Conservation (phyloP, 768 basidiomycete genomes). For the Amanita rubescens region DNA sequence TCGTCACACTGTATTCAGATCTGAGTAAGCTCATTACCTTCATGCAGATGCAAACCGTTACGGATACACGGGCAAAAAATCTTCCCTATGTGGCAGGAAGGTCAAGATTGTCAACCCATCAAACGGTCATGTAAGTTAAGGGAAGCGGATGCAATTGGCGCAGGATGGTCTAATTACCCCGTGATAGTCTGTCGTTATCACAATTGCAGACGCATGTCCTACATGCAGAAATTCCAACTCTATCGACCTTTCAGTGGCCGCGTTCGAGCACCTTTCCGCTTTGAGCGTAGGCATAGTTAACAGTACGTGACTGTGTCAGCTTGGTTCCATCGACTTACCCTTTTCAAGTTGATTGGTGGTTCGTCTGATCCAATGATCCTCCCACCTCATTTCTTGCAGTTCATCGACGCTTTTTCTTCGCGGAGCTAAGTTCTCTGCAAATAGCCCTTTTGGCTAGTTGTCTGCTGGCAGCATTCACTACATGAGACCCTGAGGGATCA, state of each 20-base stretch:
- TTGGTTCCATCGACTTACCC: constrained; percentile 1
- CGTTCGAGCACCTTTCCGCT: constrained; percentile 54
- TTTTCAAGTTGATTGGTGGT: constrained; percentile 30
- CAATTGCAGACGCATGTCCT: constrained; percentile 77
- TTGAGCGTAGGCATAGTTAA: constrained; percentile 44
- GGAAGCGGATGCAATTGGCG: not conserved
- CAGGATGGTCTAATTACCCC: constrained; percentile 1
- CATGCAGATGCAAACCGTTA: constrained; percentile 43
- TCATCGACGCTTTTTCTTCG: constrained; percentile 8
- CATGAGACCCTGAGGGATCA: not conserved
- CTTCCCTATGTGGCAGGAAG: constrained; percentile 55
- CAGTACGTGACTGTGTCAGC: constrained; percentile 35
- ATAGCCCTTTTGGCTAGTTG: not conserved
- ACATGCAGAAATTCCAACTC: constrained; percentile 60
- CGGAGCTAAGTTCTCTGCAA: not conserved
- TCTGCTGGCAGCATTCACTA: not conserved
- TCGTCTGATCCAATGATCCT: constrained; percentile 18
- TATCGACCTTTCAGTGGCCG: constrained; percentile 65
- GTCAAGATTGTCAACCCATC: constrained; percentile 58
- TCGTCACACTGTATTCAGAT: constrained; percentile 4
- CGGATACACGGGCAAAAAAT: constrained; percentile 37
- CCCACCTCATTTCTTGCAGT: constrained; percentile 9
- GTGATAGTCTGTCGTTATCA: constrained; percentile 42
- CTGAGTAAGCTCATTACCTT: not conserved
- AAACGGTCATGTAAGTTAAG: constrained; percentile 39